Evolutionary conservation across 2,329 filamentous ascomycete species (phyloP), one percentile per base, ranked within the genome.

Genomic region (Chalaropsis ovoidea): DNA sequence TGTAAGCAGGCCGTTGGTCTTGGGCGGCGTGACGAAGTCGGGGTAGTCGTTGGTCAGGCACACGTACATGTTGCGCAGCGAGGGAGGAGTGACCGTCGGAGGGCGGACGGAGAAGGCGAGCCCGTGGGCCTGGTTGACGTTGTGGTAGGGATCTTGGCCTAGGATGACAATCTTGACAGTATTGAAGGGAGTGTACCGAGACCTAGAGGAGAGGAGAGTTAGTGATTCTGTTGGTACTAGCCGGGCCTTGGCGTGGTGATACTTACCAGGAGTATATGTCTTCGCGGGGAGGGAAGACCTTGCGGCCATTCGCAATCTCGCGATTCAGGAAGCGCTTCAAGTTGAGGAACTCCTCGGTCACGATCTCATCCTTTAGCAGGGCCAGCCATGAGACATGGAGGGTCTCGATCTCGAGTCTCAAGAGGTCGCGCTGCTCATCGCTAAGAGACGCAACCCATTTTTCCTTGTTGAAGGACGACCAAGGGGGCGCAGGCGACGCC

Each of bases 121-220:
- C 54, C 94, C 94, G 75, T 97, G 94, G 62, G 94, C 94, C 80
- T 99, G 94, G 75, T 95, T 95, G 74, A 85, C 75, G 74, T 95
- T 95, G 79, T 99, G 94, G 76, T 99, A 99, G 2, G 94, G 94
- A 74, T 99, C 94, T 78, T 99, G 94, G 69, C 94, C 94, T 65
- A 97, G 76, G 72, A 99, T 91, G 68, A 99, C 92, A 66, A 89
- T 88, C 75, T 95, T 96, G 74, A 97, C 92, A 15, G 81, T 87
- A 77, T 87, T 79, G 71, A 99, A 86, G 7, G 94, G 92, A 0
- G 93, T 96, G 75, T 95, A 88, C 31, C 91, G 88, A 68, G 93
- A 96, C 93, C 93, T 96, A 67, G 17, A 43, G 15, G 24, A 24
- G n/a, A 31, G 67, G 24, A 24, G n/a, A 31, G 67, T 73, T 69